phyloP scores from a whole-genome alignment of 2,329 filamentous ascomycete species.

The Geoglossum cookeanum region DNA sequence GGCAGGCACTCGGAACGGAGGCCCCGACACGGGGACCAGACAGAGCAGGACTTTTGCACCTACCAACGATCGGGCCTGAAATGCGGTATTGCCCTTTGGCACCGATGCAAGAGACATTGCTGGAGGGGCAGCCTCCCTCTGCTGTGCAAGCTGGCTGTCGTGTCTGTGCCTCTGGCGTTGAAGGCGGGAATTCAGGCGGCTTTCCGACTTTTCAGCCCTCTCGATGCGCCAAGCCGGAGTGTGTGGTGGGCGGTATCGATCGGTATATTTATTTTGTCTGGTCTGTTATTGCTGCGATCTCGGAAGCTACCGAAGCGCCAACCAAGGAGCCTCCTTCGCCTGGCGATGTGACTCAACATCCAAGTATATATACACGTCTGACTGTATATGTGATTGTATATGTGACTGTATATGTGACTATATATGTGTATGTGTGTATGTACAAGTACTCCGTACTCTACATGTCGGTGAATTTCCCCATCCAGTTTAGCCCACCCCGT shows the following conservation, averaged over 20 bases:
- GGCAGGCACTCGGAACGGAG: not conserved
- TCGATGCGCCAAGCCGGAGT: not conserved
- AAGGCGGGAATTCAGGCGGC: not conserved
- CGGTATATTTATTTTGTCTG: no score
- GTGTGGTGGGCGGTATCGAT: no score
- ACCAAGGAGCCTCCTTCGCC: no score
- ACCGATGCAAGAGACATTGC: conserved; percentile 14
- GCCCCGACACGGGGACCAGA: not conserved
- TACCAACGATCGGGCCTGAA: conserved; percentile 18
- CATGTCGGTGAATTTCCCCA: not conserved
- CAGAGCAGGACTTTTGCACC: conserved; percentile 3
- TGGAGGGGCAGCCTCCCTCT: not conserved
- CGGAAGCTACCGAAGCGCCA: not conserved
- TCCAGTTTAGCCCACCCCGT: not conserved
- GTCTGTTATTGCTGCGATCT: not conserved
- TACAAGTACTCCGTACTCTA: no score
- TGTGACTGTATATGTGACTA: no score
- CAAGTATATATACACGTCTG: no score
- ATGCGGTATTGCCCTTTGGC: conserved; percentile 13
- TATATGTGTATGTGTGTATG: no score
- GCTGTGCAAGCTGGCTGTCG: not conserved
- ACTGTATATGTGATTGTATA: no score
- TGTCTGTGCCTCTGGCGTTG: not conserved
- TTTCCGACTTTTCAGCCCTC: not conserved
- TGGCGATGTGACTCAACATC: no score